Conservation (phyloP, 2,329 filamentous ascomycete species). For the Pestalotiopsis sp. region DNA sequence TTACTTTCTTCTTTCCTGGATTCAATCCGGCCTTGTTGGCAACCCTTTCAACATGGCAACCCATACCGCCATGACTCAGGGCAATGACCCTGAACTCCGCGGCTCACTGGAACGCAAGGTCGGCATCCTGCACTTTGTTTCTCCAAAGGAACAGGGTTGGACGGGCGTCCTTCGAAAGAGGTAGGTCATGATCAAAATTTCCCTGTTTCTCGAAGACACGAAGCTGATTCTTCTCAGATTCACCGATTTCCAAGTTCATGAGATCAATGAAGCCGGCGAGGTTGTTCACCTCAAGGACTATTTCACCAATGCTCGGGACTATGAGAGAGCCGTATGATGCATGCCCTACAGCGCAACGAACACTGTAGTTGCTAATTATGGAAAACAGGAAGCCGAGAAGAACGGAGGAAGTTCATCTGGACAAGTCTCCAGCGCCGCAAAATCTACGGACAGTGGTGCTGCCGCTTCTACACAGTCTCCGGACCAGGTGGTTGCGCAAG, state of each 20-base stretch:
- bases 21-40: neutral
- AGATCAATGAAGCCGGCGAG: conserved; percentile 75
- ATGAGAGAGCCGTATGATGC: conserved; percentile 11
- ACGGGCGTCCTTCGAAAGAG: conserved; percentile 46
- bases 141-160: conserved; percentile 42
- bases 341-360: neutral
- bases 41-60: conserved; percentile 29
- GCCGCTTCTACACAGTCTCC: neutral
- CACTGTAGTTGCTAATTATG: conserved; percentile 1
- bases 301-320: conserved; percentile 30
- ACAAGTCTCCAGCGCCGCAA: neutral
- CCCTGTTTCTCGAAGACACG: neutral
- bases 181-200: conserved; percentile 29
- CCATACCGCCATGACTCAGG: conserved; percentile 37
- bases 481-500: neutral
- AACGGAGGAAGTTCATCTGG: neutral
- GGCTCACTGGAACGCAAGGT: conserved; percentile 33
- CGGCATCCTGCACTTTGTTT: conserved; percentile 45
- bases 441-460: neutral
- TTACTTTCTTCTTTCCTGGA: neutral
- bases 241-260: conserved; percentile 91
- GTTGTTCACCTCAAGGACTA: conserved; percentile 72
- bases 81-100: conserved; percentile 32
- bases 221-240: conserved; percentile 55
- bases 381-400: conserved; percentile 2